These are phyloP conservation scores for Citrus medica DNA, from an alignment of 345 rosid species.

Conservation along the genomic window DNA sequence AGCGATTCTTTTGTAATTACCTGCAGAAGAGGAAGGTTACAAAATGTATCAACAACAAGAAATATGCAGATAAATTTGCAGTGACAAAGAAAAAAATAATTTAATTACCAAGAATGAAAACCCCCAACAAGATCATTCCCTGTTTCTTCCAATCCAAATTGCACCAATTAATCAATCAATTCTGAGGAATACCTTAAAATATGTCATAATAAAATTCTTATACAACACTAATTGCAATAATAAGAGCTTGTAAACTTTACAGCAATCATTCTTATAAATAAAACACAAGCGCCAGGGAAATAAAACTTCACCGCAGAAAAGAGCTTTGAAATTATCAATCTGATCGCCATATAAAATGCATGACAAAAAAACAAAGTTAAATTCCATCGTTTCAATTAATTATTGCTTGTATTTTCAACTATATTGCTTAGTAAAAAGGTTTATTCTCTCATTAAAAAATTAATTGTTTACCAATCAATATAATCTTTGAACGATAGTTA, in stretches of 20 bases:
- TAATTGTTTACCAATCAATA: not conserved
- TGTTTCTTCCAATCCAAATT: not conserved
- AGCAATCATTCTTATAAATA: not conserved
- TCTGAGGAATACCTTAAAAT: no score
- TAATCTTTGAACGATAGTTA: not conserved
- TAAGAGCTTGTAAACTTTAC: not conserved
- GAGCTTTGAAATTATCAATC: not conserved
- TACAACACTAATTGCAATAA: not conserved
- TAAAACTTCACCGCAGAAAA: no score
- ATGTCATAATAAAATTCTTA: not conserved
- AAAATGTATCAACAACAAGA: not conserved
- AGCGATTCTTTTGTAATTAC: slow-evolving; percentile 40
- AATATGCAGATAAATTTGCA: not conserved
- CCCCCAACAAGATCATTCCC: not conserved
- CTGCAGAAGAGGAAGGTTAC: slow-evolving; percentile 17
- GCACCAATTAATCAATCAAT: not conserved
- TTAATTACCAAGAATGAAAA: not conserved
- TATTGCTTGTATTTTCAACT: no score
- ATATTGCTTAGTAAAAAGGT: no score
- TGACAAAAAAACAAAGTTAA: not conserved
- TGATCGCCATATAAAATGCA: not conserved
- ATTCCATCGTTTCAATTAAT: not conserved
- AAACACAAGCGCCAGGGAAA: no score
- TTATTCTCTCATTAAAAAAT: no score
- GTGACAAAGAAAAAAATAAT: not conserved